phyloP scores from a whole-genome alignment of 805 yeast genomes.

The Komagataella mondaviorum region DNA sequence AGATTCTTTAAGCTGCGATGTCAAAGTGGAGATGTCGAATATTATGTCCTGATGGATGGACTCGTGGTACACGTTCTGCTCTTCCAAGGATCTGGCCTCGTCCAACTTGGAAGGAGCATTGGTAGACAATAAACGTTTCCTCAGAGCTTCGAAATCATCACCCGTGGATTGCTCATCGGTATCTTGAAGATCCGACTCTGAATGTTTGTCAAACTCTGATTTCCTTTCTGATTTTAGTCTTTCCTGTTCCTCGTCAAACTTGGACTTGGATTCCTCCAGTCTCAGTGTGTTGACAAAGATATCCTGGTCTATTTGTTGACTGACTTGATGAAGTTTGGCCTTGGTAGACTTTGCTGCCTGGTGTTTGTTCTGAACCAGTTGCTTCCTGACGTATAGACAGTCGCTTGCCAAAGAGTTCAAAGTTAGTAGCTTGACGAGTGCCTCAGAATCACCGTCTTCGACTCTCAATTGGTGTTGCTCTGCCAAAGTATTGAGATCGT shows the following conservation, averaged over 20 bases:
- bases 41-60: constrained; percentile 17
- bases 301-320: not conserved
- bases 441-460: not conserved
- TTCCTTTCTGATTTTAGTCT: not conserved
- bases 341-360: not conserved
- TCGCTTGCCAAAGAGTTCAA: not conserved
- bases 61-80: constrained; percentile 17
- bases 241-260: not conserved
- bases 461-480: not conserved
- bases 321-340: not conserved
- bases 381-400: not conserved
- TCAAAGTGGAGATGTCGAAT: constrained; percentile 18
- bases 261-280: not conserved
- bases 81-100: constrained; percentile 9
- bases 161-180: not conserved
- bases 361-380: not conserved
- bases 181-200: not conserved
- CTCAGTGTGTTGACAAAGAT: not conserved
- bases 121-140: constrained; percentile 15
- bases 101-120: constrained; percentile 13
- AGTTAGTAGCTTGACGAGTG: not conserved
- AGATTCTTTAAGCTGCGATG: constrained; percentile 14
- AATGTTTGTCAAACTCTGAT: not conserved
- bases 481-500: not conserved
- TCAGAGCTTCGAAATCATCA: constrained; percentile 6